Conservation (phyloP, 495 filamentous ascomycete species). For the Massariosphaeria phaeospora region DNA sequence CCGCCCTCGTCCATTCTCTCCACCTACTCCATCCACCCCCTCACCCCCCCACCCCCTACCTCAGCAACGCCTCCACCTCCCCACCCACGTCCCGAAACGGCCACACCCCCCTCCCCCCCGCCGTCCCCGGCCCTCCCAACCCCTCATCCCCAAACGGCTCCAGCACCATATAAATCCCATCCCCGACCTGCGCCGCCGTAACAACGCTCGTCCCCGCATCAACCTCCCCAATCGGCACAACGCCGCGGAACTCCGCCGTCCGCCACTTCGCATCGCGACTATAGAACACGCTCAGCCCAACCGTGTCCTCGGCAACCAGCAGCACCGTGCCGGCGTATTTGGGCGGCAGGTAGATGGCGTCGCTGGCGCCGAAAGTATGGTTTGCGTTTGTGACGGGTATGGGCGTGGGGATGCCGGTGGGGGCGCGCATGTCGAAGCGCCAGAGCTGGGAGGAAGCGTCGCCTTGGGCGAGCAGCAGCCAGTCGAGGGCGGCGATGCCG, state of each 20-base stretch:
- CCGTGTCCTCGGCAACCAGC: slow-evolving; percentile 17
- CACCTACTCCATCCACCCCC: too few relatives aligned
- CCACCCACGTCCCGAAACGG: slow-evolving; percentile 10
- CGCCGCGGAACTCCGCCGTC: slow-evolving; percentile 10
- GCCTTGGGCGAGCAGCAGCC: slow-evolving; percentile 21
- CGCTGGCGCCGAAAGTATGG: slow-evolving; percentile 14
- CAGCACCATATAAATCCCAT: slow-evolving; percentile 14
- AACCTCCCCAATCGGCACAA: slow-evolving; percentile 1
- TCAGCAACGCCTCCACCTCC: slow-evolving; percentile 7
- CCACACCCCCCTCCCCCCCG: slow-evolving; percentile 16
- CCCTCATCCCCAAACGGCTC: slow-evolving; percentile 30
- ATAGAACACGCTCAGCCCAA: slow-evolving; percentile 11
- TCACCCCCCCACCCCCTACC: slow-evolving; percentile 4
- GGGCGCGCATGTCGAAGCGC: slow-evolving; percentile 16
- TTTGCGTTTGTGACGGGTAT: slow-evolving; percentile 1
- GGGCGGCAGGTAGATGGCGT: slow-evolving; percentile 18
- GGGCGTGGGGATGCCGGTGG: slow-evolving; percentile 3
- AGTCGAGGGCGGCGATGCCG: slow-evolving; percentile 19
- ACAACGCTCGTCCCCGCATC: slow-evolving; percentile 4
- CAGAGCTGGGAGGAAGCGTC: slow-evolving; percentile 1
- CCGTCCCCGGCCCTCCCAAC: slow-evolving; percentile 18
- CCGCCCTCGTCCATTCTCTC: too few relatives aligned
- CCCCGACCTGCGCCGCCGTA: slow-evolving; percentile 14
- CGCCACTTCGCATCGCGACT: slow-evolving; percentile 16
- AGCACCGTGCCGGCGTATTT: slow-evolving; percentile 17